These are phyloP conservation scores for Aphanocladium album DNA, from an alignment of 2,329 filamentous ascomycete species.

Conservation along the genomic window DNA sequence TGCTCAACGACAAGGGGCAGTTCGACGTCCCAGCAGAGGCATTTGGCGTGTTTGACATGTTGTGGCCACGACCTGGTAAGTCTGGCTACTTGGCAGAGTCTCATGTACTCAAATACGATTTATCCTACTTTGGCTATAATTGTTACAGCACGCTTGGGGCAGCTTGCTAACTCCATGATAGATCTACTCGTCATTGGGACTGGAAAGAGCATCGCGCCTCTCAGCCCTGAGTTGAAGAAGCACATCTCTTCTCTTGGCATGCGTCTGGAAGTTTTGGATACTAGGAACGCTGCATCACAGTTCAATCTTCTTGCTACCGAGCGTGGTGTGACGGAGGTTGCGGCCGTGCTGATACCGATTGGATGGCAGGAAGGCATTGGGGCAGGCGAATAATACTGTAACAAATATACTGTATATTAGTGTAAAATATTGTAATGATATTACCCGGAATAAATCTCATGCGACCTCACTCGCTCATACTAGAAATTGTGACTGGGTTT, in stretches of 20 bases:
- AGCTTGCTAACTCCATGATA: conserved; percentile 28
- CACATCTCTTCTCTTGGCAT: conserved; percentile 75
- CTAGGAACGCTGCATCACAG: conserved; percentile 86
- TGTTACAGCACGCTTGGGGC: background rate
- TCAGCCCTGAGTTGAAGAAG: conserved; percentile 69
- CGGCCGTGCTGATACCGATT: conserved; percentile 80
- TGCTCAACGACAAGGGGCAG: conserved; percentile 74
- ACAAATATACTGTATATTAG: background rate
- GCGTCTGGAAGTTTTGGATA: conserved; percentile 83
- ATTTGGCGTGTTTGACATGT: conserved; percentile 69
- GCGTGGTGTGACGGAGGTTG: conserved; percentile 76
- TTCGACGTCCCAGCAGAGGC: conserved; percentile 68
- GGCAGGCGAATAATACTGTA: conserved; percentile 23
- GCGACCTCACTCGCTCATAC: no score
- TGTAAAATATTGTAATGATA: conserved; percentile 2
- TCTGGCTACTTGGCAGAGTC: background rate
- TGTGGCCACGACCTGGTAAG: conserved; percentile 85
- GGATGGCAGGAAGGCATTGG: conserved; percentile 67
- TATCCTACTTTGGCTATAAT: no score
- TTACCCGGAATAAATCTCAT: background rate
- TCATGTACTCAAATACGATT: background rate
- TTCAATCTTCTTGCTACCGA: conserved; percentile 96
- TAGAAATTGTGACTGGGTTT: no score
- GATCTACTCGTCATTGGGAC: conserved; percentile 89
- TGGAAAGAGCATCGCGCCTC: conserved; percentile 67